Conservation (phyloP, 2,329 filamentous ascomycete genomes). For the Fusarium dimerum region DNA sequence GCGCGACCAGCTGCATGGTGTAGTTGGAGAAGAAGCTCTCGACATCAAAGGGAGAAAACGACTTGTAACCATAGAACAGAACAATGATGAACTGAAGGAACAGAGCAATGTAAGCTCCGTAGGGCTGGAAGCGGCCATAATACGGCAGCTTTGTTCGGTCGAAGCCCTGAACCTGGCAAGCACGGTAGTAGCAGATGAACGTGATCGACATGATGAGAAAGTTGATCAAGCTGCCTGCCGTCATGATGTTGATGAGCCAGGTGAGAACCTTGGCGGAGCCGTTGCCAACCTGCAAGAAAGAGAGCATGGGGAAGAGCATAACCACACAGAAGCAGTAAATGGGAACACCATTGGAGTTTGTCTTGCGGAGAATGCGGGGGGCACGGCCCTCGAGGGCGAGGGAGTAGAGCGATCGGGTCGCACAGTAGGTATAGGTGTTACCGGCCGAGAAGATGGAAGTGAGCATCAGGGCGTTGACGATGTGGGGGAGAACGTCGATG, state of each 20-base stretch:
- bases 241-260: slow-evolving; percentile 59
- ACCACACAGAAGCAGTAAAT: slow-evolving; percentile 58
- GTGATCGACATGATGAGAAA: slow-evolving; percentile 56
- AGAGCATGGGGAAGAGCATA: slow-evolving; percentile 54
- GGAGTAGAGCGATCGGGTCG: slow-evolving; percentile 51
- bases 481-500: slow-evolving; percentile 54
- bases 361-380: slow-evolving; percentile 55
- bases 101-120: slow-evolving; percentile 51
- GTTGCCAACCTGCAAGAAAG: slow-evolving; percentile 52
- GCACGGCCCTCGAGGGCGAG: slow-evolving; percentile 53
- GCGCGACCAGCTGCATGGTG: slow-evolving; percentile 56
- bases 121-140: slow-evolving; percentile 60
- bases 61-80: slow-evolving; percentile 57
- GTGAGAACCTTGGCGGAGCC: slow-evolving; percentile 51
- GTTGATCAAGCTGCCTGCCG: slow-evolving; percentile 60
- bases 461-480: slow-evolving; percentile 56
- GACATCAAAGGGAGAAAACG: slow-evolving; percentile 51
- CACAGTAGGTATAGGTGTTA: slow-evolving; percentile 54
- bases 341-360: slow-evolving; percentile 61
- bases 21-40: slow-evolving; percentile 55
- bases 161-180: slow-evolving; percentile 53
- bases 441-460: slow-evolving; percentile 48
- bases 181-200: slow-evolving; percentile 51
- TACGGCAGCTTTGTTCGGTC: slow-evolving; percentile 58
- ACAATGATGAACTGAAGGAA: slow-evolving; percentile 45